Base-by-base conservation (phyloP, 2,329 filamentous ascomycete species). In the Colletotrichum orbiculare region DNA sequence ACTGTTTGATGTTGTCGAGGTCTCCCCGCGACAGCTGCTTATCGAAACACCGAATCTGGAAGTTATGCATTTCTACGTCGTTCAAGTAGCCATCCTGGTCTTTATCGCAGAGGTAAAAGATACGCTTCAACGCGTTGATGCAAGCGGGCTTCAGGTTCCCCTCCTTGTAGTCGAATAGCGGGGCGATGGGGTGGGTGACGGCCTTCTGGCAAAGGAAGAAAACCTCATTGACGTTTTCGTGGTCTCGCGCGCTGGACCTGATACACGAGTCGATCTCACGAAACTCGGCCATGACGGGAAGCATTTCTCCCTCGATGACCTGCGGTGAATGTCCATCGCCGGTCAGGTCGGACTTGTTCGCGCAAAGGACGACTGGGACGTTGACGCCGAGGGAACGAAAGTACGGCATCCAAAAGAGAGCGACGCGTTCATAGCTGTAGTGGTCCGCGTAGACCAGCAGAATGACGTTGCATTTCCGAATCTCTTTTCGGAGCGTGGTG, bases 221-320 rank as follows among this genome's bases (percentile, higher is more conserved):
- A 65, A 95, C 93, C 77, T 95, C 94, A 76, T 97, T 97, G 75
- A 97, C 92, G 77, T 97, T 97, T 71, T 91, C 89, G 74, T 97
- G 93, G 73, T 97, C 93, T 71, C 93, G 89, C 17, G 95, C 94
- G 77, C 94, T 98, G 8, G 94, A 94, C 60, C 96, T 88, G 74
- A 99, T 98, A 78, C 96, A 99, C 0, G 94, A 97, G 76, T 99
- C 96, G 69, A 99, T 97, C 78, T 98, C 96, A 75, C 97, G 95
- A 80, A 98, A 99, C 79, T 99, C 96, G 67, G 92, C 91, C 96
- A 99, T 97, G 69, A 99, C 90, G 1, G 96, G 96, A 38, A 98
- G 84, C 93, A 99, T 97, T 81, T 99, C 96, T 76, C 98, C 96
- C 73, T 97, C 92, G 49, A 97, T 88, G 8, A 97, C 91, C 75